Base-by-base conservation (phyloP, 2,329 filamentous ascomycete species). In the Diaporthe nobilis region DNA sequence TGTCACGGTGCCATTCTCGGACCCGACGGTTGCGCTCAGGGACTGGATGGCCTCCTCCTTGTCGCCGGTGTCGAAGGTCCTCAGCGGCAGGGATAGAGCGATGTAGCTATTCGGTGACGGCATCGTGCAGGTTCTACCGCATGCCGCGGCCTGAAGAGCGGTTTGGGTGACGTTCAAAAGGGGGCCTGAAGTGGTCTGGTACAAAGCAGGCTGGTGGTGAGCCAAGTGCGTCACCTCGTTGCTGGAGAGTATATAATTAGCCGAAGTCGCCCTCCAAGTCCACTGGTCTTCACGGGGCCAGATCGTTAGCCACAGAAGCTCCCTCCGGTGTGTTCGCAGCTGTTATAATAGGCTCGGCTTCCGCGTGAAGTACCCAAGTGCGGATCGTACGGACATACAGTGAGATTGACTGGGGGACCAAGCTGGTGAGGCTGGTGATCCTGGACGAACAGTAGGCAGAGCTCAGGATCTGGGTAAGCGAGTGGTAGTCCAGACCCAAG, bases 81-180 rank as follows among this genome's bases (percentile, higher is more conserved):
- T 94, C 79, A 94, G 93, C 76, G 97, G 97, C 77, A 99, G 90
- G 77, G 97, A 98, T 80, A 98, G 90, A 82, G 98, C 91, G 80
- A 96, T 91, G 88, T 98, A 98, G 82, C 92, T 95, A 79, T 85
- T 83, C 72, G 87, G 77, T 65, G 80, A 79, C 68, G 84, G 83
- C 88, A 89, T 90, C 61, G 55, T 77, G 73, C 78, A 51, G 53
- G 55, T 68, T 57, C 58, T 79, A 79, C 74, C 72, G 78, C 78
- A 78, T 78, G 71, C 74, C 75, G 74, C 74, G 68, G 71, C 55
- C 42, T 71, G 63, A 20, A 34, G 53, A n/a, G 28, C 15, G 53
- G 42, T 34, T 39, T 34, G 15, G n/a, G 55, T 44, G 39, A 31
- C 12, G 49, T 31, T 65, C 10, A 34, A n/a, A 17, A 51, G n/a